Base-by-base conservation (phyloP, 495 filamentous ascomycete genomes). In the Polyplosphaeria fusca region DNA sequence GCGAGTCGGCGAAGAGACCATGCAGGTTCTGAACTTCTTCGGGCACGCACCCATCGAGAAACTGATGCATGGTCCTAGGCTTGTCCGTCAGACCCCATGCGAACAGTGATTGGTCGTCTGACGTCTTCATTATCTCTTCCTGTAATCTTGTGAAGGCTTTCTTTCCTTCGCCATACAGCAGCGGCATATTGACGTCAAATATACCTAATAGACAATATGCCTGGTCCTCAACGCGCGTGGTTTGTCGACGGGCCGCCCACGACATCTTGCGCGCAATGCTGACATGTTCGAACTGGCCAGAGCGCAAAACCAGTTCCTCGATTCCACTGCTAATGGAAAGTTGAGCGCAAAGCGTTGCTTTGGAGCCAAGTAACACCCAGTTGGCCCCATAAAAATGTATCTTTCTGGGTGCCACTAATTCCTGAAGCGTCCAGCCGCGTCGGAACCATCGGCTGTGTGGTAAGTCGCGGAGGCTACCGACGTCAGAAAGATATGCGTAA, bases 151-250 rank as follows among this genome's bases (percentile, higher is more conserved):
- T 4, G 27, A 63, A 63, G 0, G 60, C 60, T 37, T 24, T 52
- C 20, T 40, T 5, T 0, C 60, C 60, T 43, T 63, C 60, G 1
- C 60, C 60, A 26, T 63, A 63, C 0, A 63, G 39, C 5, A 63
- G 26, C 5, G 54, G 53, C 40, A 63, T 46, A 24, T 53, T 58
- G 40, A 65, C 32, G 4, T 22, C 51, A 27, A 65, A 61, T 2
- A 65, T 55, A 1, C 58, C 61, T 1, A 56, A 47, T 24, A 65
- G 38, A 24, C 50, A 65, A 30, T 65, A 64, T 0, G 55, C 49
- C 5, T 5, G 2, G 23, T 64, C 61, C 32, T 64, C 61, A 20
- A 26, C n/a, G 4, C 56, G 4, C 4, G 55, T 60, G 3, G 56
- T 55, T 32, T 28, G n/a, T 22, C 61, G 2, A 2, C 11, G 3